Percentiles rank a stretch among this genome's conserved stretches.
phyloP scores from a whole-genome alignment of 1,139 yeast species.

The Williopsis jadinii region DNA sequence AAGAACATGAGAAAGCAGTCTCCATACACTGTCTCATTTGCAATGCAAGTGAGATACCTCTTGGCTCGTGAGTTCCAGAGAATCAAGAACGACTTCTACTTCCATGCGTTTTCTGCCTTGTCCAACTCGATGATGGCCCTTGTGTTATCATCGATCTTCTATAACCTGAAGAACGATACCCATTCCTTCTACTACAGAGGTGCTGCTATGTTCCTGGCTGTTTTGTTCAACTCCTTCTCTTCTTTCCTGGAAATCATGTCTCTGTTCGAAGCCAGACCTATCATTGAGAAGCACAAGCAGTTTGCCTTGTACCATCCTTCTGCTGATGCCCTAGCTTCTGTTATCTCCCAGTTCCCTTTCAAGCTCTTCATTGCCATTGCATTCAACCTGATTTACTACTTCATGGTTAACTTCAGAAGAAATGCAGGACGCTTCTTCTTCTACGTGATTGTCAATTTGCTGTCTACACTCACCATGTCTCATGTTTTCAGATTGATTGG shows the following conservation, averaged over 20 bases:
- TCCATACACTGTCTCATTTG: conserved; percentile 59
- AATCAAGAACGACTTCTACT: conserved; percentile 57
- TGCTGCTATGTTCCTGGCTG: conserved; percentile 70
- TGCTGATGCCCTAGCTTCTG: conserved; percentile 68
- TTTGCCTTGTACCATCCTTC: conserved; percentile 74
- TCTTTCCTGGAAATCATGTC: conserved; percentile 69
- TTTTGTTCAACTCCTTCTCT: conserved; percentile 69
- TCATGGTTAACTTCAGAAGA: conserved; percentile 61
- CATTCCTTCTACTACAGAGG: conserved; percentile 60
- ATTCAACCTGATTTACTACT: conserved; percentile 59
- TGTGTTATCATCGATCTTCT: conserved; percentile 68
- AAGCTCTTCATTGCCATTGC: conserved; percentile 46
- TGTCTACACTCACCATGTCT: conserved; percentile 59
- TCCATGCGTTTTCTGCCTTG: conserved; percentile 49
- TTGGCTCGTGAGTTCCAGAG: conserved; percentile 58
- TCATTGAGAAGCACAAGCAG: conserved; percentile 73
- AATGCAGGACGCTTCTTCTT: conserved; percentile 65
- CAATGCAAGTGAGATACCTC: conserved; percentile 57
- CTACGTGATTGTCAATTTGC: conserved; percentile 46
- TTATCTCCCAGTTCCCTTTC: conserved; percentile 60
- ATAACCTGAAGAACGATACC: conserved; percentile 43
- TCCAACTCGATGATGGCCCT: conserved; percentile 73
- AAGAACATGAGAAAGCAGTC: conserved; percentile 39
- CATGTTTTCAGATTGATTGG: too few relatives aligned
- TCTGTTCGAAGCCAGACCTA: conserved; percentile 65